A percentile compares a stretch with the other conserved stretches of the same genome.
These are phyloP conservation scores for Russula dissimulans DNA, from an alignment of 768 basidiomycete species.

Conservation along the genomic window DNA sequence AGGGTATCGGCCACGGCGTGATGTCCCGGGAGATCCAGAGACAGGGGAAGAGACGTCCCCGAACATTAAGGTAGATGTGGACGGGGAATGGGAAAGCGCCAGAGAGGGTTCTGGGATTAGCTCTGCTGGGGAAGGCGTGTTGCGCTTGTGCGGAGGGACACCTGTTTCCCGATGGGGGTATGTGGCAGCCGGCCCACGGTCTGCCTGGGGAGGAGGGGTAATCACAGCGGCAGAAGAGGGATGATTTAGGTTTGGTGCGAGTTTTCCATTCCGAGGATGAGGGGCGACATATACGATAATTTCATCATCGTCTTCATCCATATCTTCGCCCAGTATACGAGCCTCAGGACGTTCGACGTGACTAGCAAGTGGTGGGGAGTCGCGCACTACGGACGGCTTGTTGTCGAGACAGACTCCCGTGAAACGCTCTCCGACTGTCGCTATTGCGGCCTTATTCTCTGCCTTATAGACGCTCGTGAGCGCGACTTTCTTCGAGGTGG, in stretches of 20 bases:
- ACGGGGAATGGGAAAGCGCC: neutral
- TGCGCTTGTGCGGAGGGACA: neutral
- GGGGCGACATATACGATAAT: slow-evolving; percentile 73
- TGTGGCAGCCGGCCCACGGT: slow-evolving; percentile 38
- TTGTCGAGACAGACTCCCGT: slow-evolving; percentile 33
- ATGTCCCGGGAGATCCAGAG: slow-evolving; percentile 24
- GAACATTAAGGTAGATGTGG: slow-evolving; percentile 19
- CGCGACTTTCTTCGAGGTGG: slow-evolving; percentile 7
- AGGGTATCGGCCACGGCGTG: slow-evolving; percentile 19
- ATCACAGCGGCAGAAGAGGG: neutral
- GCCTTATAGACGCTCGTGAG: neutral
- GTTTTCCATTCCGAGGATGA: slow-evolving; percentile 39
- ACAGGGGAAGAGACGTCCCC: slow-evolving; percentile 29
- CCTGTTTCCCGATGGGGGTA: slow-evolving; percentile 37
- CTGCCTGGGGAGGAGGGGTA: neutral
- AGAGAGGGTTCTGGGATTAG: neutral
- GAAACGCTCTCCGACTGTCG: slow-evolving; percentile 29
- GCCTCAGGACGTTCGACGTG: slow-evolving; percentile 8
- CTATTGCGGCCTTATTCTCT: neutral
- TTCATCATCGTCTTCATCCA: slow-evolving; percentile 51
- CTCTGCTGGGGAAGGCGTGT: neutral
- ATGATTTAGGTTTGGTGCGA: neutral
- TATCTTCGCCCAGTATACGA: slow-evolving; percentile 3
- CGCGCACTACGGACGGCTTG: neutral
- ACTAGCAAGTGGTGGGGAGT: neutral